Evolutionary conservation across 192 early-diverging fungal genomes (phyloP), one percentile per base, ranked within the genome.

Genomic region (Backusella tuberculispora): DNA sequence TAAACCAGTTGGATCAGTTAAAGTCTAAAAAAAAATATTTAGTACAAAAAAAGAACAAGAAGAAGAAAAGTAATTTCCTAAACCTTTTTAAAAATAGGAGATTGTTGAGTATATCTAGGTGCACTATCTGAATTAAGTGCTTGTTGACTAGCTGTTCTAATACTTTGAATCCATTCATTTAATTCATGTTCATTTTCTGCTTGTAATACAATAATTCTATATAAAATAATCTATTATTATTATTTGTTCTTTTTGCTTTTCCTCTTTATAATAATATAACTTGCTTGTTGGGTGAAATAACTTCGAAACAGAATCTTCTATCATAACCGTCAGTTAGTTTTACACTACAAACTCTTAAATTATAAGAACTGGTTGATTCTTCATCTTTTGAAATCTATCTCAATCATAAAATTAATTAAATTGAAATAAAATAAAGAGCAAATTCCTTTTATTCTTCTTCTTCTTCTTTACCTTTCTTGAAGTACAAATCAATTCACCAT

Each of bases 271-370:
- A 50, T 3, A 26, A 80, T 34, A 34, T 67, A 44, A 63, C 45
- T 47, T 85, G 90, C 90, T 81, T 87, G 77, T 88, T 90, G 7
- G 94, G 93, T 0, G 93, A 92, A 63, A 95, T 91, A n/a, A 95
- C 83, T 60, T 93, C 92, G 85, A 95, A 95, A 42, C 89, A 88
- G 69, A 90, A 91, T 34, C 93, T 87, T 19, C 93, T 86, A 76
- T 95, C 94, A 15, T 85, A 85, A 37, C 81, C 76, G 43, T 85
- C 81, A 6, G 87, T 83, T 0, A 75, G 83, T 67, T 91, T 92
- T 67, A 94, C 89, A 84, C 88, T 91, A 66, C 93, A 94, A 4
- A 95, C 85, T 29, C 92, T 88, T 64, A 95, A 74, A 50, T 92
- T 90, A 70, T 94, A 89, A 0, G 86, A 74, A 45, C 80, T 83